These are phyloP conservation scores for Beauveria brongniartii DNA, from an alignment of 2,329 filamentous ascomycete genomes.

Conservation along the genomic window DNA sequence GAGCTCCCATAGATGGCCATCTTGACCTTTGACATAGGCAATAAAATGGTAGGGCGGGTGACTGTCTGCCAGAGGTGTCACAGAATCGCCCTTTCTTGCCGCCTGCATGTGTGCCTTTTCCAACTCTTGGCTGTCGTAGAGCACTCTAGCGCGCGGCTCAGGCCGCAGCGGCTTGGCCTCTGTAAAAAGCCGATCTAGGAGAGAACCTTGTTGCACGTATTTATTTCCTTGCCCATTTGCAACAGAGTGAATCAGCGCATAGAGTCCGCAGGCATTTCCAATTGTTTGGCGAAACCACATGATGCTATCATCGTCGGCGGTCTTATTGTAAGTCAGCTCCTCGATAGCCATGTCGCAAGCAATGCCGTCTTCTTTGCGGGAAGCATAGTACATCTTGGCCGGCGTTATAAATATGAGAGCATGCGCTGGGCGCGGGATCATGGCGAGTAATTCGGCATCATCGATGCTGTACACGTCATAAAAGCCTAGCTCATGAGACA, in stretches of 20 bases:
- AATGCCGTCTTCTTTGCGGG: constrained; percentile 22
- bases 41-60: constrained; percentile 69
- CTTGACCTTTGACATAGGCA: constrained; percentile 63
- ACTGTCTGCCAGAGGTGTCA: constrained; percentile 52
- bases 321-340: constrained; percentile 24
- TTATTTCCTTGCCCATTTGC: constrained; percentile 57
- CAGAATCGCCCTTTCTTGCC: constrained; percentile 59
- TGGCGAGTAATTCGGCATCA: constrained; percentile 65
- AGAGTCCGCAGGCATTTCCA: constrained; percentile 71
- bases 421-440: constrained; percentile 63
- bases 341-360: constrained; percentile 16
- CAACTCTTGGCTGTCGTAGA: constrained; percentile 63
- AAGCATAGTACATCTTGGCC: constrained; percentile 39
- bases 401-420: constrained; percentile 78
- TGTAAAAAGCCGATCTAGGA: constrained; percentile 50
- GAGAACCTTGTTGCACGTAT: constrained; percentile 44
- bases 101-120: constrained; percentile 67
- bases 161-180: constrained; percentile 56
- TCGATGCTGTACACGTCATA: constrained; percentile 77
- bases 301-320: constrained; percentile 48
- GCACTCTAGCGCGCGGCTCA: constrained; percentile 52
- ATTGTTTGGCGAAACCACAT: constrained; percentile 85
- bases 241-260: constrained; percentile 66
- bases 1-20: constrained; percentile 66
- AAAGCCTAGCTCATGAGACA: constrained; percentile 61